Evolutionary conservation across 306 rosid species (phyloP).

Genomic region (Citrullus colocynthis): DNA sequence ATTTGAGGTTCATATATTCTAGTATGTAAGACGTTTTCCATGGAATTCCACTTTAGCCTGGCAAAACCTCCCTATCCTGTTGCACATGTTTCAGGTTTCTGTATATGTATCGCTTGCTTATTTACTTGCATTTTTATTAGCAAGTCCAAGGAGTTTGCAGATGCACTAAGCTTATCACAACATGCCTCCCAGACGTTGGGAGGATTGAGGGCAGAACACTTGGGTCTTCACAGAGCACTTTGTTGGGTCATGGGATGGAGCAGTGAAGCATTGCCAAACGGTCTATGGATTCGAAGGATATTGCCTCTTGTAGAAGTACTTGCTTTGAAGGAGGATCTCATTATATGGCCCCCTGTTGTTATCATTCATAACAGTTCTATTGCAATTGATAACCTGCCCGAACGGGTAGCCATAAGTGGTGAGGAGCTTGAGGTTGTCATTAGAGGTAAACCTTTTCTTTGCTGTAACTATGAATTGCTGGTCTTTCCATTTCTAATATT

Average conservation of each 20-base stretch:
- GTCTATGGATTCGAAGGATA: constrained; percentile 17
- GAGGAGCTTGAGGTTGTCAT: constrained; percentile 21
- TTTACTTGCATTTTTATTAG: constrained; percentile 12
- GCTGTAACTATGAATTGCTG: not conserved
- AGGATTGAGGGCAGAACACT: constrained; percentile 25
- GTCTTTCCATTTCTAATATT: not conserved
- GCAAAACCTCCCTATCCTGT: not conserved
- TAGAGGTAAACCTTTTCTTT: constrained; percentile 10
- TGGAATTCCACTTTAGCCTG: not conserved
- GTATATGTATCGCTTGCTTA: not conserved
- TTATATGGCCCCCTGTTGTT: constrained; percentile 38
- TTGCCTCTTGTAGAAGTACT: constrained; percentile 22
- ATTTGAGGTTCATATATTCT: not conserved
- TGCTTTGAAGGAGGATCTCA: constrained; percentile 24
- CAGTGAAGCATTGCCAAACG: constrained; percentile 7
- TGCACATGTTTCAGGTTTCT: not conserved
- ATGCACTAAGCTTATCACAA: constrained; percentile 8
- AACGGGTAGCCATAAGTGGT: constrained; percentile 10
- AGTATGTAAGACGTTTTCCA: not conserved
- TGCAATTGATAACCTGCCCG: constrained; percentile 1
- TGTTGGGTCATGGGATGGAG: constrained; percentile 38
- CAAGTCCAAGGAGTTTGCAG: constrained; percentile 18
- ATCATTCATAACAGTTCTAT: constrained; percentile 28
- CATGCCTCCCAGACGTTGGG: constrained; percentile 19
- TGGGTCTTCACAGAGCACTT: constrained; percentile 38